A percentile compares a stretch with the other conserved stretches of the same genome.
phyloP scores from a whole-genome alignment of 1,284 basidiomycete species.

The Pseudozyma flocculosa region DNA sequence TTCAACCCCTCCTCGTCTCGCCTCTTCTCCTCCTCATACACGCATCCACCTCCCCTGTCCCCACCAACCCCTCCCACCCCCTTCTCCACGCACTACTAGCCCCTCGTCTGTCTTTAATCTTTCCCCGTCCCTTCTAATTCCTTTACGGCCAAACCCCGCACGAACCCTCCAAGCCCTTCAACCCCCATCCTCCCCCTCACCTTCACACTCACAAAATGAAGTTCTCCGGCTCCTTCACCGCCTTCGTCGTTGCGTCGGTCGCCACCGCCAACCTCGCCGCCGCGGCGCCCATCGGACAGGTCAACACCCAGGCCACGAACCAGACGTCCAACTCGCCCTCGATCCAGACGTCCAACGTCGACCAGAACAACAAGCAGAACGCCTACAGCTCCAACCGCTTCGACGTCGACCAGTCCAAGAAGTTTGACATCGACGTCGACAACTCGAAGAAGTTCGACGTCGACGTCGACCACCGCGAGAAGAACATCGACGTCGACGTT shows the following conservation, averaged over 20 bases:
- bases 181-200: neutral
- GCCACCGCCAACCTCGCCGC: constrained; percentile 15
- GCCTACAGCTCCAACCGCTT: constrained; percentile 7
- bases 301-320: constrained; percentile 11
- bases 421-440: neutral
- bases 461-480: too few relatives aligned
- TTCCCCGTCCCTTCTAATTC: too few relatives aligned
- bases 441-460: neutral
- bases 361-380: constrained; percentile 16
- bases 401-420: neutral
- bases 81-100: too few relatives aligned
- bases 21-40: neutral
- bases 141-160: too few relatives aligned
- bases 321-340: constrained; percentile 13
- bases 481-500: too few relatives aligned
- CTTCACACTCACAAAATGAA: constrained; percentile 13
- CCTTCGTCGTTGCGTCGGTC: constrained; percentile 19
- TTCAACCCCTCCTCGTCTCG: too few relatives aligned
- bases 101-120: too few relatives aligned
- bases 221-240: constrained; percentile 20
- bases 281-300: constrained; percentile 19
- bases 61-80: too few relatives aligned
- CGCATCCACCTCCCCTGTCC: too few relatives aligned
- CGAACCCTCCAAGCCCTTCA: too few relatives aligned
- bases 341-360: constrained; percentile 7